phyloP scores from a whole-genome alignment of 805 yeast genomes.

The Tetrapisispora namnaoensis region DNA sequence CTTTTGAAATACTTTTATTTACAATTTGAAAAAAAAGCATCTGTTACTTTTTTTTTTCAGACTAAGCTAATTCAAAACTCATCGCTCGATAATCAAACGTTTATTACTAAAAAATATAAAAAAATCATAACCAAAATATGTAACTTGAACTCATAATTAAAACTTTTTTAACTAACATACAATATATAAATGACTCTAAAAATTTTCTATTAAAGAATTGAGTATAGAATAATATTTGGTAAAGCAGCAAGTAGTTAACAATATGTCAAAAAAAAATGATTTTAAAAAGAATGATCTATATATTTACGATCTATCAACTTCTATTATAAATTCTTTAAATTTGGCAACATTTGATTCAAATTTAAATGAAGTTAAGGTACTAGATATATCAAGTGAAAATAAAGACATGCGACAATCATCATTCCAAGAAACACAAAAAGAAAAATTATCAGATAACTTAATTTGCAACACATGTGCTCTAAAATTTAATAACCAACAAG shows the following conservation, averaged over 20 bases:
- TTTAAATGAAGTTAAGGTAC: constrained; percentile 26
- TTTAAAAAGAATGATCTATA: constrained; percentile 35
- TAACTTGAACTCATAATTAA: too few relatives aligned
- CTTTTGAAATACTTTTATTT: too few relatives aligned
- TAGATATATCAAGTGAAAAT: neutral
- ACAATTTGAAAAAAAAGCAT: too few relatives aligned
- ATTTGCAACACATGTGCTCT: constrained; percentile 22
- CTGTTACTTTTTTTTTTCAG: too few relatives aligned
- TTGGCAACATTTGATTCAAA: constrained; percentile 49
- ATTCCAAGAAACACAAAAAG: constrained; percentile 5
- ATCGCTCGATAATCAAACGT: neutral
- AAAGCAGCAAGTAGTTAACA: neutral
- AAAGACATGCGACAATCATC: constrained; percentile 6
- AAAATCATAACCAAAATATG: too few relatives aligned
- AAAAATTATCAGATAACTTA: constrained; percentile 4
- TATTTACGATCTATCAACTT: constrained; percentile 36
- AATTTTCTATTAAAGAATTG: neutral
- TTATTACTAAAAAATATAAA: too few relatives aligned
- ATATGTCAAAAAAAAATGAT: neutral
- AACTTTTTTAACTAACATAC: too few relatives aligned
- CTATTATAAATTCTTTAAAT: constrained; percentile 38
- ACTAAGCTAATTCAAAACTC: neutral
- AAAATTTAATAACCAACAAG: constrained; percentile 9
- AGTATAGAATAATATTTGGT: neutral
- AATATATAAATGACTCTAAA: too few relatives aligned